phyloP scores from a whole-genome alignment of 108 stramenopile genomes.

The Stephanodiscus triporus region DNA sequence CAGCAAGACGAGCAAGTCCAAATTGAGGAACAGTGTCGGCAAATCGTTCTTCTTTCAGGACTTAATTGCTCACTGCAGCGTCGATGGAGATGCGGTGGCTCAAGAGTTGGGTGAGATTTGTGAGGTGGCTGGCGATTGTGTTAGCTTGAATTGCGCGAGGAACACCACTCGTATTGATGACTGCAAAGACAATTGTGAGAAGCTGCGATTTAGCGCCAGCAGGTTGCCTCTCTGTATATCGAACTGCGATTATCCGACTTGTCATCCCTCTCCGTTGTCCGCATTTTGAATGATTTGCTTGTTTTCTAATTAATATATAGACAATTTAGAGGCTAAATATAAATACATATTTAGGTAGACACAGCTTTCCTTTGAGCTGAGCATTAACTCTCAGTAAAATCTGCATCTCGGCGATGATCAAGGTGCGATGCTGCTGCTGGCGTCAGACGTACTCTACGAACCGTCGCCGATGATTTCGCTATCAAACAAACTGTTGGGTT shows the following conservation, averaged over 20 bases:
- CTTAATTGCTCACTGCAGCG: neutral
- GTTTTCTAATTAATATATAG: too few species aligned
- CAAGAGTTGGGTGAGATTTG: conserved; percentile 5
- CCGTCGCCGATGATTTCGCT: conserved; percentile 34
- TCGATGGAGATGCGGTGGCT: conserved; percentile 1
- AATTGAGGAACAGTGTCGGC: neutral
- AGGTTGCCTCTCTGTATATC: neutral
- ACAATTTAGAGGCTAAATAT: too few species aligned
- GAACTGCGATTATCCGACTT: conserved; percentile 8
- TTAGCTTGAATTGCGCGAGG: conserved; percentile 1
- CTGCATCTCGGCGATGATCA: conserved; percentile 22
- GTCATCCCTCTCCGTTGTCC: neutral
- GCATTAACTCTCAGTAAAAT: too few species aligned
- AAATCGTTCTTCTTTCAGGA: neutral
- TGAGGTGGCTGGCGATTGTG: conserved; percentile 8
- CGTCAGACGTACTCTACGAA: conserved; percentile 44
- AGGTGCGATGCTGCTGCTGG: conserved; percentile 24
- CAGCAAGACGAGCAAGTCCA: neutral
- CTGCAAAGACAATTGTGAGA: conserved; percentile 10
- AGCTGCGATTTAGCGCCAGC: neutral
- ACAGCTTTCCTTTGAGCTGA: too few species aligned
- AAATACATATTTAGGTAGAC: too few species aligned
- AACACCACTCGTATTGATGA: neutral
- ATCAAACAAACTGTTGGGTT: conserved; percentile 23
- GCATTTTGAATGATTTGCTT: too few species aligned